Percentiles rank a stretch among this genome's conserved stretches.
These are phyloP conservation scores for Ophiostoma perfectum DNA, from an alignment of 2,329 filamentous ascomycete species.

Conservation along the genomic window DNA sequence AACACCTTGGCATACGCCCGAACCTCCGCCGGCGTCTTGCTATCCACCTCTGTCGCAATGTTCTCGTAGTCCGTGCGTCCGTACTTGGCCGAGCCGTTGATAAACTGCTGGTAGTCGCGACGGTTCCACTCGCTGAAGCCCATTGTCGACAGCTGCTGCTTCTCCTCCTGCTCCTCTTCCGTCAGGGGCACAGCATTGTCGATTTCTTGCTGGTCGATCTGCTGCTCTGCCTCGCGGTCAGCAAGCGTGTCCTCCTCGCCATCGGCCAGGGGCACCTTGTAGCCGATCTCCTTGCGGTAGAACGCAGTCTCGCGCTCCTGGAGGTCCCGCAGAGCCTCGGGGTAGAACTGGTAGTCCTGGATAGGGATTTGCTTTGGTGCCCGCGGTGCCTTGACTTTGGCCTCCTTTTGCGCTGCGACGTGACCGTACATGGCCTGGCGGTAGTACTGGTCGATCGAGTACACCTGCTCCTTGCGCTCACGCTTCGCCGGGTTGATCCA, in stretches of 20 bases:
- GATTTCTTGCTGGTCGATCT: conserved; percentile 84
- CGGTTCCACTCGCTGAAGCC: conserved; percentile 96
- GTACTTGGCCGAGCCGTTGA: conserved; percentile 91
- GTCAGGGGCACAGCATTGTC: conserved; percentile 84
- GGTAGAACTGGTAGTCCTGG: conserved; percentile 98
- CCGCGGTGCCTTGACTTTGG: conserved; percentile 93
- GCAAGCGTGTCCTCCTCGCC: conserved; percentile 78
- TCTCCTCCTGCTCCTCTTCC: conserved; percentile 83
- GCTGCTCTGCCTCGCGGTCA: conserved; percentile 80
- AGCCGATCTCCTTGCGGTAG: conserved; percentile 92
- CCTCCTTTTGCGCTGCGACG: conserved; percentile 69
- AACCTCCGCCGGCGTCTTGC: conserved; percentile 79
- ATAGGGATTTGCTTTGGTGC: conserved; percentile 88
- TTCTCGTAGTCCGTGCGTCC: conserved; percentile 78
- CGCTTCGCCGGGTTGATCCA: conserved; percentile 99
- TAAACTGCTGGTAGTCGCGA: conserved; percentile 95
- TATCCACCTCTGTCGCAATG: conserved; percentile 86
- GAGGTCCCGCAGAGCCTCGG: conserved; percentile 72
- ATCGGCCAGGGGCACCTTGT: conserved; percentile 86
- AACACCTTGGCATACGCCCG: conserved; percentile 91
- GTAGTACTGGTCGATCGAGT: conserved; percentile 99
- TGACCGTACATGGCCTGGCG: conserved; percentile 74
- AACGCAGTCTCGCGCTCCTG: conserved; percentile 95
- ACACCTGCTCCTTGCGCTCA: conserved; percentile 95
- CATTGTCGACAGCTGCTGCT: conserved; percentile 71